These are phyloP conservation scores for Nakataea oryzae DNA, from an alignment of 2,329 filamentous ascomycete species.

Conservation along the genomic window DNA sequence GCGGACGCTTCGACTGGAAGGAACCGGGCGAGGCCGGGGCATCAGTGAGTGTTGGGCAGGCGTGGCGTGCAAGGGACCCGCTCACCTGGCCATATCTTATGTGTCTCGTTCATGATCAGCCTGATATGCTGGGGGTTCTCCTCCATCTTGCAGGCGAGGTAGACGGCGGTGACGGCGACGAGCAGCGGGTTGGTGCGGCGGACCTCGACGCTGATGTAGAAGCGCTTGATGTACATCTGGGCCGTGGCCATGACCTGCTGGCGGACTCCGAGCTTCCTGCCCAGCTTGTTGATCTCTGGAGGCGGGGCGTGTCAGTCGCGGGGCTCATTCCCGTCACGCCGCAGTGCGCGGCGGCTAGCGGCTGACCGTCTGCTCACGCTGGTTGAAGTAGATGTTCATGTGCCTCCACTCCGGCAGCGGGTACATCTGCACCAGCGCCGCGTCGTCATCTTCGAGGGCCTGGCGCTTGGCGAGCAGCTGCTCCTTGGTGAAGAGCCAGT, in stretches of 20 bases:
- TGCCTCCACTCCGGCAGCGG: slow-evolving; percentile 73
- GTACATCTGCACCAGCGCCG: slow-evolving; percentile 64
- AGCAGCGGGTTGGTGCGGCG: slow-evolving; percentile 89
- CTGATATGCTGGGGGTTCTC: slow-evolving; percentile 95
- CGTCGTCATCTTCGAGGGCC: slow-evolving; percentile 67
- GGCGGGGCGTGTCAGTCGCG: background rate
- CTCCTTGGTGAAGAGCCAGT: slow-evolving; percentile 84
- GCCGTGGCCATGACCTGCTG: slow-evolving; percentile 93
- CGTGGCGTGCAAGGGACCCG: background rate
- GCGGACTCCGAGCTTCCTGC: slow-evolving; percentile 71
- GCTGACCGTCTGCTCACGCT: slow-evolving; percentile 49
- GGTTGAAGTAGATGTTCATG: slow-evolving; percentile 84
- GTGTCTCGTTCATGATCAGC: slow-evolving; percentile 76
- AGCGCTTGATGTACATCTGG: slow-evolving; percentile 88
- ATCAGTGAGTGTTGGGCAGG: slow-evolving; percentile 32
- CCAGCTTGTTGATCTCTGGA: slow-evolving; percentile 69
- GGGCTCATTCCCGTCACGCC: too few species aligned
- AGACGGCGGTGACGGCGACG: slow-evolving; percentile 84
- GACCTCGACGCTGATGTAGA: slow-evolving; percentile 86
- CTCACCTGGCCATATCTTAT: slow-evolving; percentile 67
- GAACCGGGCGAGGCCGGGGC: too few species aligned
- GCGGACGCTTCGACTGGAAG: slow-evolving; percentile 17
- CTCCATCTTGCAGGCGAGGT: slow-evolving; percentile 96
- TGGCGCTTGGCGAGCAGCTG: slow-evolving; percentile 67
- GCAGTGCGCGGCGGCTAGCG: background rate